A percentile compares a stretch with the other conserved stretches of the same genome.
These are phyloP conservation scores for Xylaria sp. DNA, from an alignment of 2,329 filamentous ascomycete genomes.

Conservation along the genomic window DNA sequence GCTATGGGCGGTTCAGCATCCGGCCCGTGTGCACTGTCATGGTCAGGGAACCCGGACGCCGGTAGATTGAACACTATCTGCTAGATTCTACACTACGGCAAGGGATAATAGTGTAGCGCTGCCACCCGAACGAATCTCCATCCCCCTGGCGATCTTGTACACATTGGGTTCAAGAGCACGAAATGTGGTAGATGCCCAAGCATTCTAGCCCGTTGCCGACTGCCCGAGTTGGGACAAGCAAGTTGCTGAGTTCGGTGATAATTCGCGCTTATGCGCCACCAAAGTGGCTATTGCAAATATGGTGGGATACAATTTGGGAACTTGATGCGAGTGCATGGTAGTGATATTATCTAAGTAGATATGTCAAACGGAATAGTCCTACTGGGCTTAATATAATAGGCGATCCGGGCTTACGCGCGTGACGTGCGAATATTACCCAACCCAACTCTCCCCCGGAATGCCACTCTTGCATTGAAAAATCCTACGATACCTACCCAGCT, in stretches of 20 bases:
- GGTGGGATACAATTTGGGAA: background rate
- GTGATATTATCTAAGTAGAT: background rate
- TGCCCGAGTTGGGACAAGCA: constrained; percentile 1
- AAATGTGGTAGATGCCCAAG: constrained; percentile 1
- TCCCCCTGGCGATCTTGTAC: constrained; percentile 36
- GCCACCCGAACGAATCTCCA: constrained; percentile 14
- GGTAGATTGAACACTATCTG: constrained; percentile 19
- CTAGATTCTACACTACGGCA: constrained; percentile 17
- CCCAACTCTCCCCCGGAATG: background rate
- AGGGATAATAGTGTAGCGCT: constrained; percentile 16
- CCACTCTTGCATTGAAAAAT: background rate
- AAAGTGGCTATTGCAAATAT: background rate
- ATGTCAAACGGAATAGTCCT: background rate
- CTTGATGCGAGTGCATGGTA: background rate
- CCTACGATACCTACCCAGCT: background rate
- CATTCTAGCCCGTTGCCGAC: constrained; percentile 18
- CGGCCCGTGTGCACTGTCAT: constrained; percentile 19
- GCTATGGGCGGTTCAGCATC: constrained; percentile 24
- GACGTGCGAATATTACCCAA: background rate
- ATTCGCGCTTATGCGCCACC: background rate
- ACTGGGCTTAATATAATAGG: background rate
- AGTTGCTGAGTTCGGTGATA: constrained; percentile 11
- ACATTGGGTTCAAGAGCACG: constrained; percentile 16
- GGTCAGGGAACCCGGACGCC: constrained; percentile 15
- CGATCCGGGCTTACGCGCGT: background rate